These are phyloP conservation scores for Camellia lanceoleosa DNA, from an alignment of 148 eudicot genomes.

Conservation along the genomic window DNA sequence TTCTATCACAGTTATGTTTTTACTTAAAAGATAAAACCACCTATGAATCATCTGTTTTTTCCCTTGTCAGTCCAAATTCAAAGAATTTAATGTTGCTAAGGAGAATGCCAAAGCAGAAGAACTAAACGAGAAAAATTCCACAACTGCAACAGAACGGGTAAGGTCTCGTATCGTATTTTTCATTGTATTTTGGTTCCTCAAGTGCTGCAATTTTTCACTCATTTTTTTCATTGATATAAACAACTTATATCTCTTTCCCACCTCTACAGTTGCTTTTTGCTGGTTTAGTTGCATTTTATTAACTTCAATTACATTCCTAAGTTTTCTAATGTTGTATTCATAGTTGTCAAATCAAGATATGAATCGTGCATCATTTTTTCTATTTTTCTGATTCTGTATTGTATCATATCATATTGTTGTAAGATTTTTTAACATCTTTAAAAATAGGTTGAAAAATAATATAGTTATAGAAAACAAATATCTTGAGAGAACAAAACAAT, in stretches of 20 bases:
- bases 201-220: not conserved
- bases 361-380: not conserved
- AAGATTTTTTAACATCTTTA: too few species aligned
- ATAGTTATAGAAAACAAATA: too few species aligned
- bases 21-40: not conserved
- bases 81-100: slow-evolving; percentile 1
- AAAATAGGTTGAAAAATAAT: too few species aligned
- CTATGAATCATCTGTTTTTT: not conserved
- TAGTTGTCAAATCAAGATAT: too few species aligned
- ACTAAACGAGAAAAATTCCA: not conserved
- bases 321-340: not conserved
- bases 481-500: too few species aligned
- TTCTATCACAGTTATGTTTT: not conserved
- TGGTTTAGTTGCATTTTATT: not conserved
- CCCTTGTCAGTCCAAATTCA: not conserved
- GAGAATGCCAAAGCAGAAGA: slow-evolving; percentile 5
- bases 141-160: slow-evolving; percentile 16
- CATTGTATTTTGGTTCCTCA: not conserved
- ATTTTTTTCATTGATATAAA: not conserved
- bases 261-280: not conserved
- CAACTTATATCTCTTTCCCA: not conserved
- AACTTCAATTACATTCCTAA: not conserved
- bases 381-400: not conserved
- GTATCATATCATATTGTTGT: too few species aligned
- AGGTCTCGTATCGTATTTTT: not conserved